phyloP scores from a whole-genome alignment of 345 rosid species.

The Eucalyptus regnans region DNA sequence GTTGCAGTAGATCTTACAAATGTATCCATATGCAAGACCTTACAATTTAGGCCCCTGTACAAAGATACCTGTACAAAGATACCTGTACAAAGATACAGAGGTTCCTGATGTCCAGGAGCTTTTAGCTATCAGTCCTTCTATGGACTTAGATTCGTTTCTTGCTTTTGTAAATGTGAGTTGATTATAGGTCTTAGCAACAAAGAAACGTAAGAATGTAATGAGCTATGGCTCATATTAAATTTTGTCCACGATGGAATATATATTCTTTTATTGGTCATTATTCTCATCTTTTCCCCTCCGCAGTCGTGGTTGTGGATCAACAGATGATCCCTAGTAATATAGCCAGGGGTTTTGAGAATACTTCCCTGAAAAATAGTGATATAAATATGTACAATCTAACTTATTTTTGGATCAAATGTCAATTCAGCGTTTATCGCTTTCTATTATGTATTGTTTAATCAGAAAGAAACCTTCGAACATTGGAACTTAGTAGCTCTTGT shows the following conservation, averaged over 20 bases:
- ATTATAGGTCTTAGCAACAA: neutral
- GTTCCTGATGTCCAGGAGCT: neutral
- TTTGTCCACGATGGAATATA: neutral
- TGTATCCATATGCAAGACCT: neutral
- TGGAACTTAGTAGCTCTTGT: rapidly evolving
- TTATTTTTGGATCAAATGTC: neutral
- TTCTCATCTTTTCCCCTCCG: neutral
- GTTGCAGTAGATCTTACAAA: rapidly evolving
- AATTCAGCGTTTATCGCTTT: neutral
- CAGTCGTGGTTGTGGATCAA: neutral
- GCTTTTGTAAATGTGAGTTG: neutral
- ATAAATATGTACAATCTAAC: neutral
- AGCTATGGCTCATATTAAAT: neutral
- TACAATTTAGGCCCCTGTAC: neutral
- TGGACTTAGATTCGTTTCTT: neutral
- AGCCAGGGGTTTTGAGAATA: neutral
- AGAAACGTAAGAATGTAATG: neutral
- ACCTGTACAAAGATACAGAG: neutral
- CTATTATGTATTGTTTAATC: rapidly evolving
- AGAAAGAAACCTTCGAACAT: neutral
- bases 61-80: neutral
- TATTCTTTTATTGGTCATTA: neutral
- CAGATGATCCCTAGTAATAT: neutral
- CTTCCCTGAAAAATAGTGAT: neutral
- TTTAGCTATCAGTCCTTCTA: neutral